Percentiles rank a stretch among this genome's conserved stretches.
Evolutionary conservation across 345 rosid species (phyloP).

Genomic region (Eucalyptus caleyi): DNA sequence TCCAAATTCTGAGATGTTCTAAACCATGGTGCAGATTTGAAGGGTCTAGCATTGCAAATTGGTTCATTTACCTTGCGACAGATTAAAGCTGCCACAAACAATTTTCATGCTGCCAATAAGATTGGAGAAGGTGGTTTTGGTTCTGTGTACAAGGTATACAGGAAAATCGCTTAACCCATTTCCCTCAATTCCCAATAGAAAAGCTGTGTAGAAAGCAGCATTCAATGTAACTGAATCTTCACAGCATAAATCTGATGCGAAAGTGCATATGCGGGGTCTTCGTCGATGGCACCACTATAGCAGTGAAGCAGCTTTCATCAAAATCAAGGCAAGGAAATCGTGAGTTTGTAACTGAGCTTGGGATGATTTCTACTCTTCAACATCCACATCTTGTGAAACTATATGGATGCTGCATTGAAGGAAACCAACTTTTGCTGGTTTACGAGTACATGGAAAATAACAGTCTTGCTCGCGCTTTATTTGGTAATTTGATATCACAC

Average conservation of each 20-base stretch:
- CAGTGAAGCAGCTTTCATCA: background rate
- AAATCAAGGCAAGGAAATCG: too few species aligned
- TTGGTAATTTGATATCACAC: conserved; percentile 13
- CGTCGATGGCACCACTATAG: too few species aligned
- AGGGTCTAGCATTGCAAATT: background rate
- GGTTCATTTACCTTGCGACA: conserved; percentile 2
- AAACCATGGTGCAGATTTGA: background rate
- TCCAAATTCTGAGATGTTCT: background rate
- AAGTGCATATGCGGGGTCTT: too few species aligned
- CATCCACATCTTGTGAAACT: too few species aligned
- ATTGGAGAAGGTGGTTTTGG: conserved; percentile 16
- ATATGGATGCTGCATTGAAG: too few species aligned
- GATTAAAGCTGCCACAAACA: conserved; percentile 1
- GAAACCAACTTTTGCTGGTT: too few species aligned
- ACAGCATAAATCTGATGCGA: too few species aligned
- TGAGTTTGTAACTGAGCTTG: too few species aligned
- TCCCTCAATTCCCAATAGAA: background rate
- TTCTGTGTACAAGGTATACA: conserved; percentile 1
- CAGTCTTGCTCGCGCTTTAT: background rate
- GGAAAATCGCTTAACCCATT: background rate
- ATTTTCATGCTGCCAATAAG: conserved; percentile 4
- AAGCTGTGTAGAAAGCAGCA: too few species aligned
- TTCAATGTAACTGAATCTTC: too few species aligned
- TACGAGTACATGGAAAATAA: too few species aligned
- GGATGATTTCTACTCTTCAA: too few species aligned